phyloP scores from a whole-genome alignment of 2,329 filamentous ascomycete genomes.

The Talaromyces sp. region DNA sequence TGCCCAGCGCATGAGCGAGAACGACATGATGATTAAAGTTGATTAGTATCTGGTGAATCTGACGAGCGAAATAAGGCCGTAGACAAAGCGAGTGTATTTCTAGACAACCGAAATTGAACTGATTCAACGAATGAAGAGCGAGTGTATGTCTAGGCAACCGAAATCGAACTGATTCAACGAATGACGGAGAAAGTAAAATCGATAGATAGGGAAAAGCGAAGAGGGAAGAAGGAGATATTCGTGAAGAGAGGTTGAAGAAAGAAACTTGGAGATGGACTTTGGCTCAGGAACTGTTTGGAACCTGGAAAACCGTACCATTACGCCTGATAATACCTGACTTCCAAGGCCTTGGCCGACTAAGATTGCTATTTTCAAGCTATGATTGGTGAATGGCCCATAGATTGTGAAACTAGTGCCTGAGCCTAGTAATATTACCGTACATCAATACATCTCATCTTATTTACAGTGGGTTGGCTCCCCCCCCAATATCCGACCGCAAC shows the following conservation, averaged over 20 bases:
- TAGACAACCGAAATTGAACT: not conserved
- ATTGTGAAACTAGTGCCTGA: constrained; percentile 7
- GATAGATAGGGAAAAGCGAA: not conserved
- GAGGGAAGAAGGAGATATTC: not conserved
- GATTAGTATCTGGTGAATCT: not conserved
- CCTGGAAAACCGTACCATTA: not conserved
- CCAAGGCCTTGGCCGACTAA: not conserved
- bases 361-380: not conserved
- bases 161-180: constrained; percentile 1
- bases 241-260: not conserved
- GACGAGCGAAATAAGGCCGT: not conserved
- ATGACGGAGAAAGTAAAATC: constrained; percentile 1
- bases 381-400: not conserved
- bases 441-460: not conserved
- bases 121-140: constrained; percentile 11
- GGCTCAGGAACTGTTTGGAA: not conserved
- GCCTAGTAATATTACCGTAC: constrained; percentile 2
- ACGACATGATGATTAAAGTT: constrained; percentile 11
- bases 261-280: not conserved
- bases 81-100: constrained; percentile 13
- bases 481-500: too few species aligned
- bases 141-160: constrained; percentile 13
- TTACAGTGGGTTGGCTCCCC: too few species aligned
- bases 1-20: constrained; percentile 16
- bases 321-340: not conserved